phyloP scores from a whole-genome alignment of 1,284 basidiomycete genomes.

The Tilletia horrida region DNA sequence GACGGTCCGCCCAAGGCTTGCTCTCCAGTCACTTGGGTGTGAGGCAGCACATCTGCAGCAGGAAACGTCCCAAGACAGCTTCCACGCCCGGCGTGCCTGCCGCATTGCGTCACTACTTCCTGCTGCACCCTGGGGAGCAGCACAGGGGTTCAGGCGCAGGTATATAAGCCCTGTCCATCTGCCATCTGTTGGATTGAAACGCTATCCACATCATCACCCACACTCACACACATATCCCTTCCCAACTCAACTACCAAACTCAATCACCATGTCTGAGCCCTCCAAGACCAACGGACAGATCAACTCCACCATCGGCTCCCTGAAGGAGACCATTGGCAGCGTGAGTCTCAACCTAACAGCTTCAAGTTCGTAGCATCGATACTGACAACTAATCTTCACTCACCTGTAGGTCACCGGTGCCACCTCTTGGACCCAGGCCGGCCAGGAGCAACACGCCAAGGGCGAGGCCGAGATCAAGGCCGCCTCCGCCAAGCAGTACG shows the following conservation, averaged over 20 bases:
- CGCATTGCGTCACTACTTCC: background rate
- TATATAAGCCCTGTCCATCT: background rate
- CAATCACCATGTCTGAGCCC: constrained; percentile 39
- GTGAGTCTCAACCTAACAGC: constrained; percentile 4
- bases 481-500: constrained; percentile 43
- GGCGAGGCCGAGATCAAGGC: constrained; percentile 45
- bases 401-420: constrained; percentile 26
- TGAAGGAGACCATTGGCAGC: constrained; percentile 44
- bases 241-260: constrained; percentile 17
- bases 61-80: too few relatives aligned
- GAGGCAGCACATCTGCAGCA: too few relatives aligned
- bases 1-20: too few relatives aligned
- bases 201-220: background rate
- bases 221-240: constrained; percentile 18
- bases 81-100: too few relatives aligned
- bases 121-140: background rate
- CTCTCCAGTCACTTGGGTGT: too few relatives aligned
- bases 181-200: background rate
- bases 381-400: background rate
- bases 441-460: constrained; percentile 47
- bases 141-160: background rate
- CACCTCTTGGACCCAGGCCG: constrained; percentile 36
- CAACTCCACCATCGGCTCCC: constrained; percentile 38
- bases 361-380: background rate
- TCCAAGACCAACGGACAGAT: constrained; percentile 39